Conservation (phyloP, 345 rosid species). For the Heritiera littoralis region DNA sequence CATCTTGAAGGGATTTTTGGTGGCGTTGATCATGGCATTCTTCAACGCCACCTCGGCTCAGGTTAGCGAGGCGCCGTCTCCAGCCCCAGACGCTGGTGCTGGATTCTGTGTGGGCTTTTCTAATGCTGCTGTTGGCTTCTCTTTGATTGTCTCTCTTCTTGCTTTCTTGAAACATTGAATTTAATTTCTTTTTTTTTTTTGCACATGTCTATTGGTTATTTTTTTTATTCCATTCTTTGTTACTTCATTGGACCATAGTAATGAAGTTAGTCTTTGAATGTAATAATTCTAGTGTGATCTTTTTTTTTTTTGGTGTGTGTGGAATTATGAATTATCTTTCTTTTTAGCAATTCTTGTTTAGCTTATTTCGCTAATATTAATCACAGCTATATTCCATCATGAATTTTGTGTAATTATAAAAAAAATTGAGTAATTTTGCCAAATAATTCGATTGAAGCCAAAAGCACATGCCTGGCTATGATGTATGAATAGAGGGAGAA, state of each 20-base stretch:
- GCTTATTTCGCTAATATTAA: no score
- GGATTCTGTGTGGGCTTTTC: slow-evolving; percentile 33
- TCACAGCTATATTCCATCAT: background rate
- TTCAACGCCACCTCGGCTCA: slow-evolving; percentile 38
- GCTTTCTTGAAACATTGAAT: slow-evolving; percentile 27
- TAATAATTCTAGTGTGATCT: background rate
- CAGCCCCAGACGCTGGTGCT: slow-evolving; percentile 35
- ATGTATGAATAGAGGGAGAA: no score
- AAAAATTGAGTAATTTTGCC: background rate
- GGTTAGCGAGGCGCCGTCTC: slow-evolving; percentile 38
- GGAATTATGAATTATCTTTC: background rate
- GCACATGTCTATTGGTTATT: background rate
- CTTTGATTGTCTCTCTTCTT: slow-evolving; percentile 35
- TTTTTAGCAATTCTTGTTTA: background rate
- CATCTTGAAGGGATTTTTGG: slow-evolving; percentile 19
- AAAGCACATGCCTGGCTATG: background rate
- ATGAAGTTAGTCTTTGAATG: slow-evolving; percentile 7
- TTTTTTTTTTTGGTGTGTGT: background rate
- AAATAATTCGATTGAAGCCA: background rate
- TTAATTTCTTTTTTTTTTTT: background rate
- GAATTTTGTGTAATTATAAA: background rate
- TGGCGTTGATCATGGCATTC: slow-evolving; percentile 21
- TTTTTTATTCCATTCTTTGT: background rate
- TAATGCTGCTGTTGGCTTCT: slow-evolving; percentile 22
- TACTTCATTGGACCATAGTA: background rate